Conservation (phyloP, 2,329 filamentous ascomycete genomes). For the Colletotrichum sp. region DNA sequence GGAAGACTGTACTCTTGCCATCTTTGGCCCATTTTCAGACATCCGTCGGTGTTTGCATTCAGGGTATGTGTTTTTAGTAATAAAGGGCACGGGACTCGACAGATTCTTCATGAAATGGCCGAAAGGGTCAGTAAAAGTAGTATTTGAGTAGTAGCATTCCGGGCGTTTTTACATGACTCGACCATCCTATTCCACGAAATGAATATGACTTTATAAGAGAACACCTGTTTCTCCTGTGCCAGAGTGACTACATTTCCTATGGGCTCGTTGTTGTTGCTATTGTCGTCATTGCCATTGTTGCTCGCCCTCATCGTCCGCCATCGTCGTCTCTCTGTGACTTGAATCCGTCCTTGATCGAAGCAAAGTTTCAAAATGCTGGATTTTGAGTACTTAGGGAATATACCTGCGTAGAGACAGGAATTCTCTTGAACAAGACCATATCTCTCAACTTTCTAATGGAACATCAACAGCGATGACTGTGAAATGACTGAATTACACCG, state of each 20-base stretch:
- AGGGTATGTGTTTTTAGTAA: conserved; percentile 16
- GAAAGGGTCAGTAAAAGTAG: conserved; percentile 18
- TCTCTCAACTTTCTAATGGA: background rate
- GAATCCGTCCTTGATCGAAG: background rate
- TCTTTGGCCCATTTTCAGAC: conserved; percentile 8
- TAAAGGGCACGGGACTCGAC: conserved; percentile 6
- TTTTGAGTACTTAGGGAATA: background rate
- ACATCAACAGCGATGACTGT: background rate
- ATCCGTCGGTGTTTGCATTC: conserved; percentile 3
- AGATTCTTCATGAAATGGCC: conserved; percentile 10
- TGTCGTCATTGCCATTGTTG: background rate
- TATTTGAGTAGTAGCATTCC: conserved; percentile 19
- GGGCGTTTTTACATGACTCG: conserved; percentile 20
- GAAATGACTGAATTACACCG: background rate
- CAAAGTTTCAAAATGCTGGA: background rate
- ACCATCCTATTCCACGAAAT: conserved; percentile 5
- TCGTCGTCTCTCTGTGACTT: background rate
- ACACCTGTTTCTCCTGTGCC: background rate
- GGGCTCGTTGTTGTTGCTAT: background rate
- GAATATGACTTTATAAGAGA: background rate
- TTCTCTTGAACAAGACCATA: background rate
- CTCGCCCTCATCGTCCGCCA: background rate
- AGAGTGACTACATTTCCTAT: background rate
- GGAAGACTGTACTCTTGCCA: conserved; percentile 7
- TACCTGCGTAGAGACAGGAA: accelerated